These are phyloP conservation scores for Cyberlindnera amylophila DNA, from an alignment of 805 yeast species.

Conservation along the genomic window DNA sequence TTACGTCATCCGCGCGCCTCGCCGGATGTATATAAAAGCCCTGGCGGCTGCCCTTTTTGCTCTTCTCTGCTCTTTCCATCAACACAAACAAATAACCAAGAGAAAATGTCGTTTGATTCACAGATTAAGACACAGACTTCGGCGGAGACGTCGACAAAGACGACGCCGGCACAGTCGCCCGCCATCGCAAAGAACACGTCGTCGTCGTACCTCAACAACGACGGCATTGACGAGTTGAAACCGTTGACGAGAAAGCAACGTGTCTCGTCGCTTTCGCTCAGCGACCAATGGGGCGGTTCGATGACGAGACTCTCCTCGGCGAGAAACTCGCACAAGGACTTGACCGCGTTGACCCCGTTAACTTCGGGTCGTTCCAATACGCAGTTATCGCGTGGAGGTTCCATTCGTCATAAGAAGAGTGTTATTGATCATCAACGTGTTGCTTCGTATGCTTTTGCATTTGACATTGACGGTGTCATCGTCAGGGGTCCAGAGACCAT, in stretches of 20 bases:
- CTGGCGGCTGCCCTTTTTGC: not conserved
- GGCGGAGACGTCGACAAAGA: constrained; percentile 17
- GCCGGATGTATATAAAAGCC: constrained; percentile 3
- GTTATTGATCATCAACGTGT: constrained; percentile 68
- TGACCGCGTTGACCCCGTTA: constrained; percentile 27
- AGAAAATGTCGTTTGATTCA: constrained; percentile 15
- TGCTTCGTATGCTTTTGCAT: constrained; percentile 84
- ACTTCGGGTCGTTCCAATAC: constrained; percentile 15
- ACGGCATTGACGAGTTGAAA: constrained; percentile 64
- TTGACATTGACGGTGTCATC: constrained; percentile 90
- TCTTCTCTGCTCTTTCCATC: not conserved
- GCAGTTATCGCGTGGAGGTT: constrained; percentile 23
- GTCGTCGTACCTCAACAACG: constrained; percentile 66
- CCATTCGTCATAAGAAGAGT: constrained; percentile 39
- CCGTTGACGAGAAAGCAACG: constrained; percentile 61
- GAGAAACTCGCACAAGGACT: constrained; percentile 27
- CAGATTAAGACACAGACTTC: constrained; percentile 5
- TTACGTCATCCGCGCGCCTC: constrained; percentile 5
- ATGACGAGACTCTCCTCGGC: constrained; percentile 28
- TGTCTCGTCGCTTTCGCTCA: constrained; percentile 62
- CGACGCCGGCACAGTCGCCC: constrained; percentile 18
- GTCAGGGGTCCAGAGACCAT: constrained; percentile 81
- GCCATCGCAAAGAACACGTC: constrained; percentile 35
- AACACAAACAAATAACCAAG: not conserved
- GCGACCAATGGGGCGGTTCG: constrained; percentile 63